These are phyloP conservation scores for Phyllostachys edulis DNA, from an alignment of 176 grass and related monocot species.

Conservation along the genomic window DNA sequence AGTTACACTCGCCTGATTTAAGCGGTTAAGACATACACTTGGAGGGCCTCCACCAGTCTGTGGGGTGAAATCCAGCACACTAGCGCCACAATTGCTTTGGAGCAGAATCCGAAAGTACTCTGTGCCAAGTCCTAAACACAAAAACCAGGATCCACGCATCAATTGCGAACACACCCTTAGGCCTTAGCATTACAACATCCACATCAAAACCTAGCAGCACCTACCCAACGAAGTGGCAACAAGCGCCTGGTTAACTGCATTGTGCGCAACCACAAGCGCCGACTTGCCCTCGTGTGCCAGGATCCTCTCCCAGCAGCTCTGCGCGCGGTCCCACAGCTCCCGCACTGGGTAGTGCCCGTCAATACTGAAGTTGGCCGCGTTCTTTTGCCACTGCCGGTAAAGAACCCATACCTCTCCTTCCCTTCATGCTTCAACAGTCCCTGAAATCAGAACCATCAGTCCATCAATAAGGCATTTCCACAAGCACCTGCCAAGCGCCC, in stretches of 20 bases:
- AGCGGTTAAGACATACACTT: slow-evolving; percentile 77
- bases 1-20: slow-evolving; percentile 68
- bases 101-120: slow-evolving; percentile 81
- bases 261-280: slow-evolving; percentile 89
- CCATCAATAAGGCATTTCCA: background rate
- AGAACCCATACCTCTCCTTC: slow-evolving; percentile 61
- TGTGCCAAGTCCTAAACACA: slow-evolving; percentile 62
- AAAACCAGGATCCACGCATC: background rate
- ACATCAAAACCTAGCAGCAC: background rate
- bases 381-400: slow-evolving; percentile 74
- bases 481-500: background rate
- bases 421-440: slow-evolving; percentile 90
- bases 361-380: slow-evolving; percentile 70
- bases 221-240: slow-evolving; percentile 78
- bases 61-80: slow-evolving; percentile 82
- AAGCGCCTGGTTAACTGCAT: slow-evolving; percentile 88
- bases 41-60: slow-evolving; percentile 42
- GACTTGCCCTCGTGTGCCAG: slow-evolving; percentile 72
- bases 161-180: background rate
- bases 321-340: slow-evolving; percentile 72
- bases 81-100: slow-evolving; percentile 92
- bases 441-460: slow-evolving; percentile 20
- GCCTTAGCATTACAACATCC: background rate
- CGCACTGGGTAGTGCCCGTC: slow-evolving; percentile 78
- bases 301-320: slow-evolving; percentile 81